phyloP scores from a whole-genome alignment of 805 yeast species.

The Kluyveromyces aestuarii region DNA sequence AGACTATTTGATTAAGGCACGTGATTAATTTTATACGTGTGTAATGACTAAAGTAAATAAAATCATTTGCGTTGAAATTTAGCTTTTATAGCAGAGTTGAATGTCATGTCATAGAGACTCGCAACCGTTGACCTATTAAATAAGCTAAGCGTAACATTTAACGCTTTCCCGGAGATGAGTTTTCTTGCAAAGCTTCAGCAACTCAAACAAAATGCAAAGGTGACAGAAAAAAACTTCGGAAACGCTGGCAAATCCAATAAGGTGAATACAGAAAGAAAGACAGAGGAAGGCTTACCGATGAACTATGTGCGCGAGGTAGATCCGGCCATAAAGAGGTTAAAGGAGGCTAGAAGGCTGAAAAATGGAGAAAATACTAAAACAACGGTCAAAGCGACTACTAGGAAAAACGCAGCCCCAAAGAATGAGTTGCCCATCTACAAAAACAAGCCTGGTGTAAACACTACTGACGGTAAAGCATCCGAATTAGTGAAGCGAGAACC shows the following conservation, averaged over 20 bases:
- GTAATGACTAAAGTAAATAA: neutral
- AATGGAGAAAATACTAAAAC: conserved; percentile 30
- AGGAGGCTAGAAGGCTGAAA: conserved; percentile 51
- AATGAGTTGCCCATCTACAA: conserved; percentile 14
- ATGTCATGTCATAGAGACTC: no score
- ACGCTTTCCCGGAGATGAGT: conserved; percentile 15
- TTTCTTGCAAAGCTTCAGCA: conserved; percentile 24
- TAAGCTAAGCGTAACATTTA: neutral
- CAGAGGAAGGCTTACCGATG: conserved; percentile 15
- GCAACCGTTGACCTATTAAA: no score
- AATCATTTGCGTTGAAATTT: neutral
- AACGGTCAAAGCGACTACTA: conserved; percentile 2
- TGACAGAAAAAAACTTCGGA: neutral
- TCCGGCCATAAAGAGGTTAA: conserved; percentile 62
- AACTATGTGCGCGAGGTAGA: conserved; percentile 36
- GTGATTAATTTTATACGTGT: neutral
- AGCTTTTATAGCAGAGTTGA: no score
- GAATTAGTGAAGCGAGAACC: conserved; percentile 10
- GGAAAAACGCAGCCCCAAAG: conserved; percentile 1
- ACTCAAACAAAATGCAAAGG: conserved; percentile 15
- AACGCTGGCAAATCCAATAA: neutral
- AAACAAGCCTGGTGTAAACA: conserved; percentile 11
- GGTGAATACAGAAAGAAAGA: conserved; percentile 2
- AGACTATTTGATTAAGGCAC: neutral
- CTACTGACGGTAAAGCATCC: conserved; percentile 2